A percentile compares a stretch with the other conserved stretches of the same genome.
Evolutionary conservation across 495 filamentous ascomycete genomes (phyloP).

Genomic region (Hyaloscypha finlandica): DNA sequence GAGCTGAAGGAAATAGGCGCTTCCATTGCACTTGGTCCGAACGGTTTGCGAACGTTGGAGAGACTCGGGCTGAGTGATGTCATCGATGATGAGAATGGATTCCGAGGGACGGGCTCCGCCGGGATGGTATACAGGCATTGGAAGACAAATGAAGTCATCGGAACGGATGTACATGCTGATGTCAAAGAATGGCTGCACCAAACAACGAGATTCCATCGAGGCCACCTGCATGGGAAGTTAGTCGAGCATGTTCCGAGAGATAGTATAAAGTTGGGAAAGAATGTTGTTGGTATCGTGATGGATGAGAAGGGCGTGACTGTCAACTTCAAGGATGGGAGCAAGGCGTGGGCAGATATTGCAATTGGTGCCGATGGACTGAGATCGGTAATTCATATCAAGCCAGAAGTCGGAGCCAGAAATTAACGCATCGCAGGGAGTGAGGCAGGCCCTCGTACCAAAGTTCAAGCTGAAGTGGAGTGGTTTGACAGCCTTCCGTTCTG

Average conservation of each 20-base stretch:
- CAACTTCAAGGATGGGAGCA: slow-evolving; percentile 34
- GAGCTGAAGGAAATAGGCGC: slow-evolving; percentile 51
- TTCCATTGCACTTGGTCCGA: slow-evolving; percentile 51
- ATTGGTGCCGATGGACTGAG: slow-evolving; percentile 39
- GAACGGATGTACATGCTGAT: slow-evolving; percentile 39
- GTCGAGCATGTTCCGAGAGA: slow-evolving; percentile 42
- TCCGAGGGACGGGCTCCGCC: slow-evolving; percentile 37
- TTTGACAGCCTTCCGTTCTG: slow-evolving; percentile 48
- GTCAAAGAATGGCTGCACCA: slow-evolving; percentile 44
- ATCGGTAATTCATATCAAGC: slow-evolving; percentile 20
- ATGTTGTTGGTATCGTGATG: slow-evolving; percentile 28
- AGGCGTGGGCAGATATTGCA: slow-evolving; percentile 35
- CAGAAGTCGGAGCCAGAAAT: neutral
- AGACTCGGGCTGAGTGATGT: slow-evolving; percentile 45
- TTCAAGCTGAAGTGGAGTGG: slow-evolving; percentile 46
- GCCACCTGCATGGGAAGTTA: slow-evolving; percentile 48
- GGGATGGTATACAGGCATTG: slow-evolving; percentile 42
- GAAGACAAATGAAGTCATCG: slow-evolving; percentile 50
- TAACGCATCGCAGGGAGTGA: slow-evolving; percentile 22
- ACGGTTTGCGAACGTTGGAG: slow-evolving; percentile 52
- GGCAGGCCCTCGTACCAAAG: slow-evolving; percentile 42
- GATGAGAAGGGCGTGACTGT: slow-evolving; percentile 27
- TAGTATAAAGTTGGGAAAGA: slow-evolving; percentile 31
- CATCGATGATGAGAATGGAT: slow-evolving; percentile 44
- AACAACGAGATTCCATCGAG: slow-evolving; percentile 49